Percentiles rank a stretch among this genome's conserved stretches.
phyloP scores from a whole-genome alignment of 2,329 filamentous ascomycete genomes.

The Trichoderma guizhouense region DNA sequence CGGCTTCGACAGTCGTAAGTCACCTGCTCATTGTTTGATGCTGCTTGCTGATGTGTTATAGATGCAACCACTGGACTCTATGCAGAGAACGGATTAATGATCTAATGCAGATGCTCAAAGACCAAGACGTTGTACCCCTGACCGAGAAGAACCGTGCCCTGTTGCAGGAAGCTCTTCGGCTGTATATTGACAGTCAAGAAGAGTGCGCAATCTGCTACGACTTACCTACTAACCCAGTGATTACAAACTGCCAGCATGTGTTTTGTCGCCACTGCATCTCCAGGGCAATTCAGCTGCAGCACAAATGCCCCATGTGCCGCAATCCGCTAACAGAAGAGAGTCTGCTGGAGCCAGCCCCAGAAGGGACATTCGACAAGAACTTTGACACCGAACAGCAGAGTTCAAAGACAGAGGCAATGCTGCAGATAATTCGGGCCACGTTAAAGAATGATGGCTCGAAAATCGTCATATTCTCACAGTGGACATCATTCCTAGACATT shows the following conservation, averaged over 20 bases:
- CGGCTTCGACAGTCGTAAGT: slow-evolving; percentile 70
- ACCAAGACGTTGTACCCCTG: slow-evolving; percentile 63
- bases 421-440: slow-evolving; percentile 71
- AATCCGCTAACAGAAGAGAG: slow-evolving; percentile 59
- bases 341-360: slow-evolving; percentile 62
- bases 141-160: slow-evolving; percentile 69
- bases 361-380: slow-evolving; percentile 46
- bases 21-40: not conserved
- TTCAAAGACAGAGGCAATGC: slow-evolving; percentile 77
- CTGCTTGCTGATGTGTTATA: slow-evolving; percentile 22
- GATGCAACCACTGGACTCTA: slow-evolving; percentile 84
- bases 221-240: slow-evolving; percentile 66
- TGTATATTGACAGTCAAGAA: slow-evolving; percentile 76
- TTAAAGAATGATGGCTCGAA: slow-evolving; percentile 62
- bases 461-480: slow-evolving; percentile 72
- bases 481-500: slow-evolving; percentile 71
- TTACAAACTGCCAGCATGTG: slow-evolving; percentile 79
- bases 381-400: slow-evolving; percentile 65
- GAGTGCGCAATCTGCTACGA: slow-evolving; percentile 83
- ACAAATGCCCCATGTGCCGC: slow-evolving; percentile 83
- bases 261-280: slow-evolving; percentile 75
- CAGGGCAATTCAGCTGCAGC: slow-evolving; percentile 68
- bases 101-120: slow-evolving; percentile 67
- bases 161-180: slow-evolving; percentile 70
- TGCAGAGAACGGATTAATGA: slow-evolving; percentile 70